A percentile compares a stretch with the other conserved stretches of the same genome.
These are phyloP conservation scores for Mortierella hygrophila DNA, from an alignment of 192 early-diverging fungal species.

Conservation along the genomic window DNA sequence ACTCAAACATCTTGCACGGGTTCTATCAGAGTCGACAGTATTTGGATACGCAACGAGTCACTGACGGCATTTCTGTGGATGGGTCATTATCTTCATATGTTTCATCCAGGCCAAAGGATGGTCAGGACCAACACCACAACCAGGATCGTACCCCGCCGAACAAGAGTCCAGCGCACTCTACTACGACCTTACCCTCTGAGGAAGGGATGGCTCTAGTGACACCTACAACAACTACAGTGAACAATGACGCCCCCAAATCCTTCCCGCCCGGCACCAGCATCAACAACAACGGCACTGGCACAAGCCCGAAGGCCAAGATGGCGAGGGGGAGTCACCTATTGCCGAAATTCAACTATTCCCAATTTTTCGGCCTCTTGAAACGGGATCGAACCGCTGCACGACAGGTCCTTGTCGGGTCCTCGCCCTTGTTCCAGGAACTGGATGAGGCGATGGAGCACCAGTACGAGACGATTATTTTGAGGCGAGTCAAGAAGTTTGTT, in stretches of 20 bases:
- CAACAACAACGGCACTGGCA: background rate
- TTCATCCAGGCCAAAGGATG: background rate
- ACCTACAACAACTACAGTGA: background rate
- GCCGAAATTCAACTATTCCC: constrained; percentile 50
- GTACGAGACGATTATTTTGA: constrained; percentile 56
- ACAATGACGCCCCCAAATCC: background rate
- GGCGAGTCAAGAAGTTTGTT: constrained; percentile 44
- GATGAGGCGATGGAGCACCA: constrained; percentile 43
- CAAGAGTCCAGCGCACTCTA: background rate
- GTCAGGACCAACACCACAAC: too few relatives aligned
- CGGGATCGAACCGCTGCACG: constrained; percentile 39
- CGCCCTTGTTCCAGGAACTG: constrained; percentile 56
- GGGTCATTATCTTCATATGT: background rate
- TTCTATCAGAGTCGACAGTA: constrained; percentile 44
- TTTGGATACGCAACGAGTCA: background rate
- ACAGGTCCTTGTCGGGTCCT: constrained; percentile 58
- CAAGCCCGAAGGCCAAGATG: constrained; percentile 13
- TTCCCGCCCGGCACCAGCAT: background rate
- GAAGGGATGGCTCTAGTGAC: background rate
- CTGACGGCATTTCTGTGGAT: background rate
- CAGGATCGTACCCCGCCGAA: background rate
- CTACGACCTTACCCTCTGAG: background rate
- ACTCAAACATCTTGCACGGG: constrained; percentile 61
- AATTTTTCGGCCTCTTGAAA: constrained; percentile 49
- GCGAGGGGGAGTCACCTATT: background rate